Conservation (phyloP, 495 filamentous ascomycete species). For the Aspergillus diversus region DNA sequence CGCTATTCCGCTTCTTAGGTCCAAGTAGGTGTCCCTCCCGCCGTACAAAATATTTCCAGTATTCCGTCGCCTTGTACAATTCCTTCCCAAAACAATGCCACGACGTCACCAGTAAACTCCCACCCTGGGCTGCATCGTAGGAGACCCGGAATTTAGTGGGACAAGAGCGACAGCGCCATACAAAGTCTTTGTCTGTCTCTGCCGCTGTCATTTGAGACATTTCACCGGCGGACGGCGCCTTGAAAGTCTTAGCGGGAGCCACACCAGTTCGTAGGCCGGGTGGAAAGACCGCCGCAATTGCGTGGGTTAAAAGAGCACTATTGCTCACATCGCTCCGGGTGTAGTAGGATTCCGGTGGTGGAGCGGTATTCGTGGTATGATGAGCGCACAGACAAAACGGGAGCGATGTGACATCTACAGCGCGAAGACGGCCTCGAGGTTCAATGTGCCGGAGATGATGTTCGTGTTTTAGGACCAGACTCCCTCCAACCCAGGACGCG, state of each 20-base stretch:
- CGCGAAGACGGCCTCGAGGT: neutral
- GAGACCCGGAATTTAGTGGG: conserved; percentile 15
- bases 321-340: neutral
- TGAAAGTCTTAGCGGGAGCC: neutral
- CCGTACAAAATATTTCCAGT: conserved; percentile 16
- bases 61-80: conserved; percentile 5
- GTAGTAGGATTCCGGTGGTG: neutral
- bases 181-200: neutral
- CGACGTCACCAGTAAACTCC: neutral
- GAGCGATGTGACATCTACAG: conserved; percentile 10
- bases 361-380: conserved; percentile 8
- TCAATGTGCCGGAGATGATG: neutral
- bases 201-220: conserved; percentile 5
- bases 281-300: conserved; percentile 1
- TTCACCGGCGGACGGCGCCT: neutral
- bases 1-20: conserved; percentile 16
- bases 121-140: neutral
- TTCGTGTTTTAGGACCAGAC: conserved; percentile 9
- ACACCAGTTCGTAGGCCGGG: neutral
- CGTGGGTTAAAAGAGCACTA: conserved; percentile 5
- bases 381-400: conserved; percentile 16
- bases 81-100: conserved; percentile 19
- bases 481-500: neutral
- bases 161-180: conserved; percentile 15
- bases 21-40: conserved; percentile 5